These are phyloP conservation scores for Kalmusia sp. DNA, from an alignment of 2,329 filamentous ascomycete genomes.

Conservation along the genomic window DNA sequence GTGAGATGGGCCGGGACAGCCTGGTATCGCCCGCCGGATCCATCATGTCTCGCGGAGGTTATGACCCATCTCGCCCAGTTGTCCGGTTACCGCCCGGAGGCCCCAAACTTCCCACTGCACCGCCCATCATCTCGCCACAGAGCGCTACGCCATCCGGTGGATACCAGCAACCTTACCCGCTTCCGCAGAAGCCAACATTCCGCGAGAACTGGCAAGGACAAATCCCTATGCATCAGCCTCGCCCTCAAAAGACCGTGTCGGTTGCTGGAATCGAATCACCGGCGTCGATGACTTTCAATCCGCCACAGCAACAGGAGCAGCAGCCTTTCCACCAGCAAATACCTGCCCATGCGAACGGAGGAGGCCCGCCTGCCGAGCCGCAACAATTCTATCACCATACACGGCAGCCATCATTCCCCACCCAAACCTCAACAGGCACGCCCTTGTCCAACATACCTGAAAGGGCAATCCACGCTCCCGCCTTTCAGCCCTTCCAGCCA, in stretches of 20 bases:
- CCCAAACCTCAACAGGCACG: slow-evolving; percentile 75
- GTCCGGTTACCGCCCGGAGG: slow-evolving; percentile 79
- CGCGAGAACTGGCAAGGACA: slow-evolving; percentile 66
- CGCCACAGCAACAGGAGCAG: slow-evolving; percentile 71
- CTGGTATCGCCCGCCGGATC: slow-evolving; percentile 84
- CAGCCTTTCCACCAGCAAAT: slow-evolving; percentile 95
- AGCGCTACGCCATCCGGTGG: slow-evolving; percentile 56
- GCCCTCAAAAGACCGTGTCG: slow-evolving; percentile 92
- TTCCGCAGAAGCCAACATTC: slow-evolving; percentile 62
- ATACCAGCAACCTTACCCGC: slow-evolving; percentile 59
- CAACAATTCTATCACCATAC: slow-evolving; percentile 65
- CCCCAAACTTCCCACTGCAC: slow-evolving; percentile 44
- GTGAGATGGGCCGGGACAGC: slow-evolving; percentile 72
- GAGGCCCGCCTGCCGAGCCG: slow-evolving; percentile 57
- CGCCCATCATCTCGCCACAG: slow-evolving; percentile 40
- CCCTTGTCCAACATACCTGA: slow-evolving; percentile 92
- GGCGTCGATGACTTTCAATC: slow-evolving; percentile 64
- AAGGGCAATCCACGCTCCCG: slow-evolving; percentile 85
- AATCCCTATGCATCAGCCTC: slow-evolving; percentile 88
- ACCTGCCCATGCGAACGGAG: slow-evolving; percentile 73
- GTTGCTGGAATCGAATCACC: slow-evolving; percentile 92
- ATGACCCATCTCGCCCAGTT: slow-evolving; percentile 71
- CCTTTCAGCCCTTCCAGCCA: slow-evolving; percentile 75
- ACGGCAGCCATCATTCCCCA: slow-evolving; percentile 73
- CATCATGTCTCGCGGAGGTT: slow-evolving; percentile 70